A percentile compares a stretch with the other conserved stretches of the same genome.
These are phyloP conservation scores for Themeda triandra DNA, from an alignment of 176 grass and related monocot species.

Conservation along the genomic window DNA sequence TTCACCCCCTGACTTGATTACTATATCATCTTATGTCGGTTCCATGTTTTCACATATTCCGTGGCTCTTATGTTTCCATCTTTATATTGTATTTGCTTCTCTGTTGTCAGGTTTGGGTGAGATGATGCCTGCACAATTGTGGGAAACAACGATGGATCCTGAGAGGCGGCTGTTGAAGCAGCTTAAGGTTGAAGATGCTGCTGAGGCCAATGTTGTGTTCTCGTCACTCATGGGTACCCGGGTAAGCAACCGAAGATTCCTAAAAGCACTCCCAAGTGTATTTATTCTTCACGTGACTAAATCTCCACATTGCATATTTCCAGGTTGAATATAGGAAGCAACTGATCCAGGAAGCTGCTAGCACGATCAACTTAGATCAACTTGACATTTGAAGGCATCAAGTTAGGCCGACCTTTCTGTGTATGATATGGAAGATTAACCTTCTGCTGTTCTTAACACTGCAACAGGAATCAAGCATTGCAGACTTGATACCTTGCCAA, in stretches of 20 bases:
- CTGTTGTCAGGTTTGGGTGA: slow-evolving; percentile 73
- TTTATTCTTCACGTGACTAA: not conserved
- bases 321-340: slow-evolving; percentile 91
- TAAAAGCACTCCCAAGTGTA: not conserved
- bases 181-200: slow-evolving; percentile 83
- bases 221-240: slow-evolving; percentile 84
- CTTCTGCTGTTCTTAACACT: not conserved
- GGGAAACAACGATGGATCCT: slow-evolving; percentile 97
- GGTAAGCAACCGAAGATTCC: slow-evolving; percentile 46
- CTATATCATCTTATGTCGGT: not conserved
- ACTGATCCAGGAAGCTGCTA: slow-evolving; percentile 69
- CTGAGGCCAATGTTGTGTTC: slow-evolving; percentile 81
- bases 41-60: not conserved
- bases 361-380: slow-evolving; percentile 69
- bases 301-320: slow-evolving; percentile 4
- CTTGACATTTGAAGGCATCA: slow-evolving; percentile 68
- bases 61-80: not conserved
- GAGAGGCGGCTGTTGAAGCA: slow-evolving; percentile 89
- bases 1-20: not conserved
- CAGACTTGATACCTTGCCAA: not conserved
- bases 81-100: slow-evolving; percentile 31
- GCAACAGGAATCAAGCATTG: slow-evolving; percentile 11
- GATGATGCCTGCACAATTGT: slow-evolving; percentile 95
- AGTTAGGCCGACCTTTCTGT: slow-evolving; percentile 7
- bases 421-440: slow-evolving; percentile 35